Base-by-base conservation (phyloP, 148 eudicot genomes). In the Chenopodium album region DNA sequence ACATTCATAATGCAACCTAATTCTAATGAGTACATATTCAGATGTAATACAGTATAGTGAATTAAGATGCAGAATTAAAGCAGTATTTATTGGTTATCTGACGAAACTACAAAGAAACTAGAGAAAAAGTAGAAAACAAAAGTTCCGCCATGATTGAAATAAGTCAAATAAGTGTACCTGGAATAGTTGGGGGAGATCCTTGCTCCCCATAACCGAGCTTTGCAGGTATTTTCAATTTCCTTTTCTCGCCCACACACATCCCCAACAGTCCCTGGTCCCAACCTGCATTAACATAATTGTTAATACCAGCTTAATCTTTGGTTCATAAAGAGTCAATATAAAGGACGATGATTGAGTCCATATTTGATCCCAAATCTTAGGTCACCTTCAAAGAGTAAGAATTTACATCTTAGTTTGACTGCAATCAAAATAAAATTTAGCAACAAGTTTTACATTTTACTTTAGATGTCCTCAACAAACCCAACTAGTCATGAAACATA, bases 201-300 rank as follows among this genome's bases (percentile, higher is more conserved):
- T 87, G 87, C 7, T 92, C 98, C 48, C 99, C 97, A 84, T 92
- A 92, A 10, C 97, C 97, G 73, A 92, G 94, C 75, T 91, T 91
- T 14, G 97, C 85, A 63, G 99, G 99, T 65, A 94, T 97, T 86
- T 92, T 92, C 90, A 94, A 91, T 88, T 97, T 97, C 37, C 99
- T 84, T 88, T 97, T 97, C 87, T 97, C 99, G 70, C 99, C 98
- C 22, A 97, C 88, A 56, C 99, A 97, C 99, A 94, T 94, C 28
- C 95, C 99, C 83, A 97, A 82, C 29, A 97, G 81, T 78, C 99
- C 99, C 87, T 94, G 99, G 88, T 97, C 99, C 98, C 99, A 97
- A 68, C 99, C 99, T 97, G 92, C 78, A 85, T 82, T 68, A 23
- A 80, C 79, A 37, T 16, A 64, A 75, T n/a, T 46, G 19, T 78